Conservation (phyloP, 345 rosid species). For the Salix caprea region DNA sequence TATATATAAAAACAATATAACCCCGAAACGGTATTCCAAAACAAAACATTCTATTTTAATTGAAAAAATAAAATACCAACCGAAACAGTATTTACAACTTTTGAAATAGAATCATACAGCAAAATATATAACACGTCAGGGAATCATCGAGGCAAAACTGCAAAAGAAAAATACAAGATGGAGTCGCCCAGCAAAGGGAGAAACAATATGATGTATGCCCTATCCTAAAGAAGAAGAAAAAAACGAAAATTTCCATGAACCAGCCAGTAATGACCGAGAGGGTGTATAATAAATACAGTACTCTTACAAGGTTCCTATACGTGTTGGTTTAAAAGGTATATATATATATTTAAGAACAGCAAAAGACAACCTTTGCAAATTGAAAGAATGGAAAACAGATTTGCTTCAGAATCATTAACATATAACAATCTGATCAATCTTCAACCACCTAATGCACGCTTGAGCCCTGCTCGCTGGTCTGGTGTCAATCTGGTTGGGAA, state of each 20-base stretch:
- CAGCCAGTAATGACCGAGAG: background rate
- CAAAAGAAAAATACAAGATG: background rate
- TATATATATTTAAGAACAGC: background rate
- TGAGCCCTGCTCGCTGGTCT: constrained; percentile 75
- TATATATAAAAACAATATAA: too few species aligned
- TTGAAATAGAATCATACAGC: too few species aligned
- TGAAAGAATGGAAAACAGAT: background rate
- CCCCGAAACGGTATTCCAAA: rapidly evolving
- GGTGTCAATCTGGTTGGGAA: constrained; percentile 65
- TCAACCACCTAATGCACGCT: constrained; percentile 62
- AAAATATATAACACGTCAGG: background rate
- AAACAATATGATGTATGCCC: background rate
- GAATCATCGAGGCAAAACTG: background rate
- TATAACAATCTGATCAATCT: background rate
- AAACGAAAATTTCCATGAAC: background rate
- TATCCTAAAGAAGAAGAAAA: background rate
- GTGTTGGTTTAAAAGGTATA: background rate
- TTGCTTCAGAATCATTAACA: background rate
- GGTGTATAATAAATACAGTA: background rate
- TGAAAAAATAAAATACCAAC: too few species aligned
- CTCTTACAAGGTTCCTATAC: background rate
- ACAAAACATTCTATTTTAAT: too few species aligned
- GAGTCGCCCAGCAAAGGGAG: background rate
- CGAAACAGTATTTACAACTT: too few species aligned
- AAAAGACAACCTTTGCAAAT: background rate